Percentiles rank a stretch among this genome's conserved stretches.
These are phyloP conservation scores for Leccinellum luteum DNA, from an alignment of 768 basidiomycete species.

Conservation along the genomic window DNA sequence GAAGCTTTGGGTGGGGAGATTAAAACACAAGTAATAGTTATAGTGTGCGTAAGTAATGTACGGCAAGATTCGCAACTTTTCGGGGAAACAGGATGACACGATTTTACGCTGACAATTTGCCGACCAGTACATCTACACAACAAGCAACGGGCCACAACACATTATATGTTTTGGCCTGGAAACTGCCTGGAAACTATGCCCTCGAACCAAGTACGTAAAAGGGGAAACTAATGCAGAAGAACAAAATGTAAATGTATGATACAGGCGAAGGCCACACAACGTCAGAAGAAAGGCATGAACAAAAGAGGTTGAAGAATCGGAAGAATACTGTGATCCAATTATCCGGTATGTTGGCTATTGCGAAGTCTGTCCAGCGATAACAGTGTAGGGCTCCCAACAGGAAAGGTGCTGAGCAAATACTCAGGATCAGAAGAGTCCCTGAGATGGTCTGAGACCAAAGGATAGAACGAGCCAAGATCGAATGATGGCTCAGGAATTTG, in stretches of 20 bases:
- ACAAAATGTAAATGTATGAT: not conserved
- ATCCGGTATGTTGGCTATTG: not conserved
- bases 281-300: not conserved
- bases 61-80: not conserved
- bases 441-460: constrained; percentile 3
- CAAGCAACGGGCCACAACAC: not conserved
- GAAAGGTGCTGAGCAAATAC: not conserved
- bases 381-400: constrained; percentile 3
- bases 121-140: not conserved
- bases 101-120: not conserved
- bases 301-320: not conserved
- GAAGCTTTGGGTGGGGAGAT: not conserved
- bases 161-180: not conserved
- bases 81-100: not conserved
- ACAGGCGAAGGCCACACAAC: not conserved
- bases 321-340: not conserved
- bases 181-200: not conserved
- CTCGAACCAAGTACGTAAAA: not conserved
- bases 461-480: not conserved
- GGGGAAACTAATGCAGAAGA: not conserved
- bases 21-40: not conserved
- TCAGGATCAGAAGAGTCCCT: constrained; percentile 1
- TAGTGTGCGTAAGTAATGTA: not conserved
- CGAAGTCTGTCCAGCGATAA: constrained; percentile 4
- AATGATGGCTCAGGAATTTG: not conserved